Base-by-base conservation (phyloP, 257 asterid species). In the Capsicum rhomboideum region DNA sequence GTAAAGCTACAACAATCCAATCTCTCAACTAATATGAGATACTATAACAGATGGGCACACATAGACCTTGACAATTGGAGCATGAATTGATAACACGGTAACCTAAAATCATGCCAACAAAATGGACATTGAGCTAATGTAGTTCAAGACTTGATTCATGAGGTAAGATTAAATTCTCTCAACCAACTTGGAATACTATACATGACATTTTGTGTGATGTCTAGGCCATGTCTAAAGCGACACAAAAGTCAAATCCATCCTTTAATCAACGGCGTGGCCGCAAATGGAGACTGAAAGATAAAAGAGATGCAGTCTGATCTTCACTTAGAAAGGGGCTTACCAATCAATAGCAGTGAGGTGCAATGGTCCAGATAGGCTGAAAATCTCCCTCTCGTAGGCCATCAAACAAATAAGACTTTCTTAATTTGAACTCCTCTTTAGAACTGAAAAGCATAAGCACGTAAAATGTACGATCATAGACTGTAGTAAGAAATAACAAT, bases 301-400 rank as follows among this genome's bases (percentile, higher is more conserved):
- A 34, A 23, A 1, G 17, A 68, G 20, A 31, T 29, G 40, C 40
- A 34, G 40, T 4, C 40, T 34, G 40, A 34, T 34, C 40, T 2
- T 34, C 40, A 34, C 40, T 34, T 34, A 34, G 40, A 5, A 34
- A 34, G 2, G 40, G 40, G 40, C 84, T 81, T 91, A 93, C 98
- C 98, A 94, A 82, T 94, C 97, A 58, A 93, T 58, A 61, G 59
- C 40, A 53, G 89, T 90, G 46, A 93, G 89, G 85, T 87, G 85
- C 26, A 92, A 16, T 29, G 98, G 98, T 34, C 98, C 96, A 1
- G 91, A 86, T 79, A 83, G 79, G 82, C 87, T 63, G 88, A 94
- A 94, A 13, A 83, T 84, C 23, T 92, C 93, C 78, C 87, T 90
- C 31, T 91, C 92, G 0, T 91, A 88, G 0, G 92, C 89, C 97